A percentile compares a stretch with the other conserved stretches of the same genome.
Evolutionary conservation across 331 rosid species (phyloP).

Genomic region (Prunus yedoensis): DNA sequence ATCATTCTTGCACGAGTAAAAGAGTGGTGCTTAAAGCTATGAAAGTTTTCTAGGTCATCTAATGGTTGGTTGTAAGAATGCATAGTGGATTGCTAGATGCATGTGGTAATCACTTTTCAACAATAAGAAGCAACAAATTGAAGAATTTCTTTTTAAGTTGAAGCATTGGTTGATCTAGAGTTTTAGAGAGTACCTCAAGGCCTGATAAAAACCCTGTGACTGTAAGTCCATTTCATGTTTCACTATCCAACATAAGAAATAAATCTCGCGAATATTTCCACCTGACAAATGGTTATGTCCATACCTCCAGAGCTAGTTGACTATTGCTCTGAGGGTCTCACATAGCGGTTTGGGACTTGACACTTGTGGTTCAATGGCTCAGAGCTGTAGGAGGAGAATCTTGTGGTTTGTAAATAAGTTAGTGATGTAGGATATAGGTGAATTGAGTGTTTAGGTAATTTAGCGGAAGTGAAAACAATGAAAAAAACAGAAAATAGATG

Average conservation of each 20-base stretch:
- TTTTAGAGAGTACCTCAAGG: not conserved
- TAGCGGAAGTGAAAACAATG: too few relatives aligned
- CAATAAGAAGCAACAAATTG: not conserved
- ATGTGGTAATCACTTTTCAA: not conserved
- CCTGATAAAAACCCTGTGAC: not conserved
- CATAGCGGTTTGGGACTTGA: not conserved
- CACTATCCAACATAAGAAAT: not conserved
- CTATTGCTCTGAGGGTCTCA: not conserved
- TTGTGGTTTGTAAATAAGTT: too few relatives aligned
- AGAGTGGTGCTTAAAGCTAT: not conserved
- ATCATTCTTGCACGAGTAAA: not conserved
- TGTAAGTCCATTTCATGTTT: too few relatives aligned
- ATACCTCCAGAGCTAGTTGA: too few relatives aligned
- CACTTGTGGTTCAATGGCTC: not conserved
- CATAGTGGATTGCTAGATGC: not conserved
- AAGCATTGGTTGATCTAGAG: not conserved
- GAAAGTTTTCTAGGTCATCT: not conserved
- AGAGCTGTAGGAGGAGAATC: not conserved
- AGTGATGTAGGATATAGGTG: too few relatives aligned
- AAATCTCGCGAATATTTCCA: not conserved
- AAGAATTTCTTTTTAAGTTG: not conserved
- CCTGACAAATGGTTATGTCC: not conserved
- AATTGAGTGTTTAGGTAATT: too few relatives aligned
- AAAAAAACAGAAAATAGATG: too few relatives aligned
- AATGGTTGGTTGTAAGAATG: not conserved